phyloP scores from a whole-genome alignment of 78 protist genomes.

The Speleostelium caveatum region DNA sequence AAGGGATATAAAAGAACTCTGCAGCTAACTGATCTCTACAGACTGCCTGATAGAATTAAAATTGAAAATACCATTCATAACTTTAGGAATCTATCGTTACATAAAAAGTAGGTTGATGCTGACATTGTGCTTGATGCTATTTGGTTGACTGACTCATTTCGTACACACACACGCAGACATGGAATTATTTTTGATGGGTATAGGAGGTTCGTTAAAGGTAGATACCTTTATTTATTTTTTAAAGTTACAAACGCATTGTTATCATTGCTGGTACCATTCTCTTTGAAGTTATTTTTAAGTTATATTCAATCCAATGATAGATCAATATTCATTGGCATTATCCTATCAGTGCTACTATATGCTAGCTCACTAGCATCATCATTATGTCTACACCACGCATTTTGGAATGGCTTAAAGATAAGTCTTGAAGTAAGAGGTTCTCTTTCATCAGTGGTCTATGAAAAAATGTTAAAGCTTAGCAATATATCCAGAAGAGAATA shows the following conservation, averaged over 20 bases:
- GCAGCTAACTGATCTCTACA: constrained; percentile 23
- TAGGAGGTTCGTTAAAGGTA: background rate
- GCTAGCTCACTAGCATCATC: background rate
- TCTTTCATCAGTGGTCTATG: constrained; percentile 5
- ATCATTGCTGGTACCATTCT: background rate
- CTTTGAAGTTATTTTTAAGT: constrained; percentile 7
- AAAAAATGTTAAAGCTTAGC: constrained; percentile 22
- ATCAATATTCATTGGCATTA: background rate
- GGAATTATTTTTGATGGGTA: background rate
- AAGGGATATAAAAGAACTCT: constrained; percentile 21
- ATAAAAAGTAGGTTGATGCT: background rate
- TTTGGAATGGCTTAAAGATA: constrained; percentile 25
- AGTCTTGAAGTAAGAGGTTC: constrained; percentile 32
- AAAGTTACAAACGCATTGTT: background rate
- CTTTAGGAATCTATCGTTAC: background rate
- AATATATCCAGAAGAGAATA: constrained; percentile 5
- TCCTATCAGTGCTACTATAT: constrained; percentile 16
- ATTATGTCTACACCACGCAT: constrained; percentile 16
- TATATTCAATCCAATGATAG: constrained; percentile 34
- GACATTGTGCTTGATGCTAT: background rate
- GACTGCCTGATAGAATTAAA: constrained; percentile 7
- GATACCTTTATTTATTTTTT: background rate
- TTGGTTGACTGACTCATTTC: background rate
- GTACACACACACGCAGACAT: background rate
- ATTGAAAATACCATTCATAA: constrained; percentile 9